Evolutionary conservation across 176 grass and related monocot species (phyloP), one percentile per base, ranked within the genome.

Genomic region (Musa itinerans): DNA sequence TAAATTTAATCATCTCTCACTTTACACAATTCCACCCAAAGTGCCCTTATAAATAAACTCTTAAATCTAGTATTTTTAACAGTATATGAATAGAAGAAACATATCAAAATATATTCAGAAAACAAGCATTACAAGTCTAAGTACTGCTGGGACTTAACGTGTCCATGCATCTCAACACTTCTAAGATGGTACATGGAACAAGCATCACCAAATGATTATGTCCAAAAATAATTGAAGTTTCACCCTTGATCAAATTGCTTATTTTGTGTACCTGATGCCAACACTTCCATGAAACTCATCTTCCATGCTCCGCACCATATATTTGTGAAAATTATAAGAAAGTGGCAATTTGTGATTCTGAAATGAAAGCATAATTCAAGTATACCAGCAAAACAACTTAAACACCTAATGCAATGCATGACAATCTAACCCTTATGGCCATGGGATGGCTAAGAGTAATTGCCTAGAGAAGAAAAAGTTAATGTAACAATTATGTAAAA

Each of bases 241-340:
- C 34, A 5, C 34, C 34, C 34, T 43, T 43, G 34, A 43, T 43
- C 53, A 54, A 74, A 12, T n/a, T 52, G 51, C 9, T 53, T 54
- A 17, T 69, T 2, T 13, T 43, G 21, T 82, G 76, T 87, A 93
- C 90, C 94, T 93, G 79, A 93, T 98, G 67, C 94, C 94, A 78
- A 98, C 81, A 81, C 82, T 91, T 75, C 83, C 84, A 79, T 92
- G 85, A 74, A 91, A 97, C 83, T 97, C 90, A 76, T 97, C 90
- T 85, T 97, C 94, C 94, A 97, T 97, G 84, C 94, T 97, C 81
- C 94, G 80, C 61, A 98, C 88, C 82, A 91, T 91, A 83, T 93
- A 98, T 85, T 98, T 98, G 76, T 98, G 95, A 86, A 98, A 98
- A 64, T 98, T 76, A 74, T 98, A 98, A 65, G 95, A 91, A 87